These are phyloP conservation scores for Penicillium italicum DNA, from an alignment of 2,329 filamentous ascomycete genomes.

Conservation along the genomic window DNA sequence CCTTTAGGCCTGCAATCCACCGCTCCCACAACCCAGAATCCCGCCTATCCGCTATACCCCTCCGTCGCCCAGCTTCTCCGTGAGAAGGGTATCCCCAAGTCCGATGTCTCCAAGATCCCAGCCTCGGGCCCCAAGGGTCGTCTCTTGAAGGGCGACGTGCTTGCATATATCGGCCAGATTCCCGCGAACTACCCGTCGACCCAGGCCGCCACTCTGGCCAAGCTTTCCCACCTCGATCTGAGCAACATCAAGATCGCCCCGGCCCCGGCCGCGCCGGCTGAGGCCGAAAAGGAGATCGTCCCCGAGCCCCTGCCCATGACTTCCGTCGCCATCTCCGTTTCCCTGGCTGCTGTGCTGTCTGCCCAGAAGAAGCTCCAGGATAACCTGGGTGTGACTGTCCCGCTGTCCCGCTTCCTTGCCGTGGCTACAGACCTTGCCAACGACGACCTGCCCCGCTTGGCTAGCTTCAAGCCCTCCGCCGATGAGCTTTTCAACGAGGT, in stretches of 20 bases:
- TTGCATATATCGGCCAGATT: constrained; percentile 82
- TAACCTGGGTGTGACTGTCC: constrained; percentile 73
- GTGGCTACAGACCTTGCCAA: constrained; percentile 85
- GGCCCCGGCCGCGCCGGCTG: constrained; percentile 33
- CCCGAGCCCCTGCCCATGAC: constrained; percentile 30
- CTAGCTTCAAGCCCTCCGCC: constrained; percentile 62
- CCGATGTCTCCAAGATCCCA: constrained; percentile 74
- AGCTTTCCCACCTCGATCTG: constrained; percentile 81
- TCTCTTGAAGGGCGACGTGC: constrained; percentile 89
- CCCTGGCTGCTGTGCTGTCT: constrained; percentile 71
- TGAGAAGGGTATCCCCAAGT: constrained; percentile 70
- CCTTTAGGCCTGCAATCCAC: constrained; percentile 36
- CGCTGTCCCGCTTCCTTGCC: constrained; percentile 80
- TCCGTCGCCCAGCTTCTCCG: constrained; percentile 81
- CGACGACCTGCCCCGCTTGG: constrained; percentile 70
- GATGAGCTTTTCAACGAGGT: constrained; percentile 88
- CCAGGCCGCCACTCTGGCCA: constrained; percentile 67
- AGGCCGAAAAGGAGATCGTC: constrained; percentile 33
- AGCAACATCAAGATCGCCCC: constrained; percentile 85
- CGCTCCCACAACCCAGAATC: constrained; percentile 38
- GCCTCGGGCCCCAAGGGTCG: constrained; percentile 84
- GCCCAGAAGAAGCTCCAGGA: constrained; percentile 76
- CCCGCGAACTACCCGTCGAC: constrained; percentile 66
- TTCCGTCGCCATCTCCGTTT: constrained; percentile 67
- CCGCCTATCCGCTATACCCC: constrained; percentile 56